phyloP scores from a whole-genome alignment of 2,329 filamentous ascomycete species.

The Penicillium rolfsii region DNA sequence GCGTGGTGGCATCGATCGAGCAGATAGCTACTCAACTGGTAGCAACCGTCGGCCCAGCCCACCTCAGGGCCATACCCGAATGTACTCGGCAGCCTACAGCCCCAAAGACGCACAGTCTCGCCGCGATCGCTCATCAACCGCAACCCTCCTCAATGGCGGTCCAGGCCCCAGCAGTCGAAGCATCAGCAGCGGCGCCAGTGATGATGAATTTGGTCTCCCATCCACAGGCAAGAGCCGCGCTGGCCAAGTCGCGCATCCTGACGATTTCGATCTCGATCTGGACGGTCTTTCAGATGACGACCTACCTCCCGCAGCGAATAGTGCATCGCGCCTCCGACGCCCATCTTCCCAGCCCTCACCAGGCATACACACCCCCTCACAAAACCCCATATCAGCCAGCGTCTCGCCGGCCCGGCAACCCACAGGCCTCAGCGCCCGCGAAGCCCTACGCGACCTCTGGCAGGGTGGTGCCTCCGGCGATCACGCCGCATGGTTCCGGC shows the following conservation, averaged over 20 bases:
- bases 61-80: slow-evolving; percentile 51
- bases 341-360: slow-evolving; percentile 42
- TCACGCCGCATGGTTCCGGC: slow-evolving; percentile 84
- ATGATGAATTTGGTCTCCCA: slow-evolving; percentile 55
- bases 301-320: slow-evolving; percentile 58
- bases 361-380: slow-evolving; percentile 25
- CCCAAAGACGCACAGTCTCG: slow-evolving; percentile 50
- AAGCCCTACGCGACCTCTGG: slow-evolving; percentile 78
- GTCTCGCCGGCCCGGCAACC: slow-evolving; percentile 37
- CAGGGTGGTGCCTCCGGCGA: slow-evolving; percentile 74
- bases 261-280: slow-evolving; percentile 46
- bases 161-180: slow-evolving; percentile 42
- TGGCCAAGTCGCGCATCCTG: slow-evolving; percentile 37
- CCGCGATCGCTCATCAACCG: slow-evolving; percentile 47
- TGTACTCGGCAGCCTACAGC: slow-evolving; percentile 55
- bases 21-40: slow-evolving; percentile 60
- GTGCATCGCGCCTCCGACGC: slow-evolving; percentile 39
- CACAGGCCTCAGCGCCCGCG: slow-evolving; percentile 67
- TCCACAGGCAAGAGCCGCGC: slow-evolving; percentile 44
- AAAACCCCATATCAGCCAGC: slow-evolving; percentile 26
- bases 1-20: slow-evolving; percentile 38
- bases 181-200: slow-evolving; percentile 49
- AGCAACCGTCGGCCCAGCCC: slow-evolving; percentile 59
- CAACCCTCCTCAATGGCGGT: slow-evolving; percentile 54
- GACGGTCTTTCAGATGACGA: slow-evolving; percentile 58